Evolutionary conservation across 306 rosid genomes (phyloP).

Genomic region (Urtica urens): DNA sequence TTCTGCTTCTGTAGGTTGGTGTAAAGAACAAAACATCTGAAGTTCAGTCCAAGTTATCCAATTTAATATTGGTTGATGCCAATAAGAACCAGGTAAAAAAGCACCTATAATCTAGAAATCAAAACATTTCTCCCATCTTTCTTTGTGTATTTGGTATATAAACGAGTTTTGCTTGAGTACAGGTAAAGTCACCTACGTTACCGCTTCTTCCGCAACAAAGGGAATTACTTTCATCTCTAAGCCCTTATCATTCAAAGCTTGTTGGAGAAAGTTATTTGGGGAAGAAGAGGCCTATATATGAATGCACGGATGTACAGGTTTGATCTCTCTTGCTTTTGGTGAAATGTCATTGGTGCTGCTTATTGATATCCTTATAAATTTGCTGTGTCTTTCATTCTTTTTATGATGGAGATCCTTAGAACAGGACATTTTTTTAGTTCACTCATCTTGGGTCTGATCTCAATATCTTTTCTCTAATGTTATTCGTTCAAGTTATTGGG

Average conservation of each 20-base stretch:
- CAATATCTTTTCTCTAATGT: background rate
- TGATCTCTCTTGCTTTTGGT: constrained; percentile 12
- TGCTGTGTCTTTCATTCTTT: background rate
- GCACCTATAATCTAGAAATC: too few species aligned
- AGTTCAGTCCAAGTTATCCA: constrained; percentile 69
- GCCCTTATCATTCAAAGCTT: constrained; percentile 75
- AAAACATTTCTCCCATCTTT: too few species aligned
- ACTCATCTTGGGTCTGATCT: too few species aligned
- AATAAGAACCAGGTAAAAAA: constrained; percentile 74
- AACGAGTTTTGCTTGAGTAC: constrained; percentile 17
- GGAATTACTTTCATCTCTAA: constrained; percentile 57
- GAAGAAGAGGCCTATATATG: constrained; percentile 70
- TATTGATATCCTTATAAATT: background rate
- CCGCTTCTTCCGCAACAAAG: constrained; percentile 74
- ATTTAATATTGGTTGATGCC: constrained; percentile 57
- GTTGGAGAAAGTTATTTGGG: constrained; percentile 96
- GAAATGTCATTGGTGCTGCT: background rate
- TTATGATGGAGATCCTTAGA: background rate
- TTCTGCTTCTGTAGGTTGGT: constrained; percentile 55
- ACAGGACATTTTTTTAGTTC: too few species aligned
- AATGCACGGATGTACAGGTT: constrained; percentile 89
- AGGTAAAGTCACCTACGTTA: constrained; percentile 75
- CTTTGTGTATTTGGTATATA: background rate
- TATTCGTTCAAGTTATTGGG: background rate
- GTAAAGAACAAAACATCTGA: constrained; percentile 72